Evolutionary conservation across 2,329 filamentous ascomycete species (phyloP).

Genomic region (Fusarium sacchari): DNA sequence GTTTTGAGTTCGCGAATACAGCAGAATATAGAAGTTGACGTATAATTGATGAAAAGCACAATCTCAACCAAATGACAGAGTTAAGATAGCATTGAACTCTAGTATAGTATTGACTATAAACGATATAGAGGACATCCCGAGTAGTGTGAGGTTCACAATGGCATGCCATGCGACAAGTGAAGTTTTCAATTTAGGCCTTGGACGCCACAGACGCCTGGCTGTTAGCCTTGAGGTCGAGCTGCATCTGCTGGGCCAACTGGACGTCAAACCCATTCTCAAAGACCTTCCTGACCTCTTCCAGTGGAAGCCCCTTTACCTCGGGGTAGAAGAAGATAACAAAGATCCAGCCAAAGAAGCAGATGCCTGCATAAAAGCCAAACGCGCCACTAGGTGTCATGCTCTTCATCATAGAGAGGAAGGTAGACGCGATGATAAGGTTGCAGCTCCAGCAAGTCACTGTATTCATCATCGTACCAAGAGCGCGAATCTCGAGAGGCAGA

Average conservation of each 20-base stretch:
- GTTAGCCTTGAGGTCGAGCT: conserved; percentile 38
- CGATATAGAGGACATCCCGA: neutral
- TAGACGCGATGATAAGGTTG: conserved; percentile 61
- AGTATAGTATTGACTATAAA: too few species aligned
- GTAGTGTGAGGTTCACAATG: accelerated
- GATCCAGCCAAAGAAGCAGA: conserved; percentile 57
- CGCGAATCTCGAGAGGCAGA: conserved; percentile 59
- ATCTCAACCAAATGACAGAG: neutral
- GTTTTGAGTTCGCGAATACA: too few species aligned
- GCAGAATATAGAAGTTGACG: too few species aligned
- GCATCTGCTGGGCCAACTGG: conserved; percentile 50
- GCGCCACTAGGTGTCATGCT: conserved; percentile 58
- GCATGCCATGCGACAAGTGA: too few species aligned
- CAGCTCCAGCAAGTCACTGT: conserved; percentile 58
- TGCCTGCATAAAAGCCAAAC: conserved; percentile 62
- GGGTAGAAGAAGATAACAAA: conserved; percentile 61
- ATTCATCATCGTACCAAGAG: conserved; percentile 59
- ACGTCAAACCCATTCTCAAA: conserved; percentile 61
- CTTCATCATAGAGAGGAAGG: conserved; percentile 60
- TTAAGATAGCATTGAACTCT: neutral
- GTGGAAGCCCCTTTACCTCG: conserved; percentile 63
- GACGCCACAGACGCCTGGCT: neutral
- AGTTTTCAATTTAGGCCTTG: neutral
- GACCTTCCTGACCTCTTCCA: conserved; percentile 62
- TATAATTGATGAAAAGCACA: too few species aligned